Evolutionary conservation across 2,329 filamentous ascomycete genomes (phyloP).

Genomic region (Thelonectria olida): DNA sequence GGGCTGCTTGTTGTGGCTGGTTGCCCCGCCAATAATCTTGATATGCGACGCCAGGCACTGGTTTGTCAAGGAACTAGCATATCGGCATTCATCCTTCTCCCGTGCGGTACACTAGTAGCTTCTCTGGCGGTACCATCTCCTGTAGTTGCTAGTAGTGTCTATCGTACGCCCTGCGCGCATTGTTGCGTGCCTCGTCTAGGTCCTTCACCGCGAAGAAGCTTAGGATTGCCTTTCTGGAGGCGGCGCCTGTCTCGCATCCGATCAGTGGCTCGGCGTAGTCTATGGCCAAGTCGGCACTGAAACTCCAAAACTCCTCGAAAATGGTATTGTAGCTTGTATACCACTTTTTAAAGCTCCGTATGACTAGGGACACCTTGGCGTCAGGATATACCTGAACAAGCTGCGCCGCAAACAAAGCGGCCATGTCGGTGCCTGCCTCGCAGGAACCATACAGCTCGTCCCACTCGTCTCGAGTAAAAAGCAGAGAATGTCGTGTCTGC

Average conservation of each 20-base stretch:
- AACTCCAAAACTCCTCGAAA: too few species aligned
- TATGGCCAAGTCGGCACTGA: too few species aligned
- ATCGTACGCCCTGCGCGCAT: too few species aligned
- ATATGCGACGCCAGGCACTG: neutral
- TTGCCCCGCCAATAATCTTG: conserved; percentile 1
- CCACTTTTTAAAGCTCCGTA: conserved; percentile 45
- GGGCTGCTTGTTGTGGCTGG: neutral
- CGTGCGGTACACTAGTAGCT: too few species aligned
- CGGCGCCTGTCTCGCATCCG: too few species aligned
- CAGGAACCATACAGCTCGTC: conserved; percentile 43
- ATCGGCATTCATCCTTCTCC: too few species aligned
- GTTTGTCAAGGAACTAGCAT: neutral
- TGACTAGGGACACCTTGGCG: conserved; percentile 45
- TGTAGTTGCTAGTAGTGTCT: too few species aligned
- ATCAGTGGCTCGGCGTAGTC: too few species aligned
- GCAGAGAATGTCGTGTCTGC: conserved; percentile 42
- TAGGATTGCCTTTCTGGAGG: too few species aligned
- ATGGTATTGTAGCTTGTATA: conserved; percentile 32
- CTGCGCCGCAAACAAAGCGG: conserved; percentile 38
- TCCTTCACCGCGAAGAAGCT: too few species aligned
- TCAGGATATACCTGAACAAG: conserved; percentile 44
- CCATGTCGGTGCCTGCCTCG: conserved; percentile 45
- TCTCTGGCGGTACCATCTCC: too few species aligned
- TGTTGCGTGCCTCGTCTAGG: too few species aligned
- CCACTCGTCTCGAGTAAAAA: conserved; percentile 43